Base-by-base conservation (phyloP, 768 basidiomycete species). In the Chalciporus piperatus region DNA sequence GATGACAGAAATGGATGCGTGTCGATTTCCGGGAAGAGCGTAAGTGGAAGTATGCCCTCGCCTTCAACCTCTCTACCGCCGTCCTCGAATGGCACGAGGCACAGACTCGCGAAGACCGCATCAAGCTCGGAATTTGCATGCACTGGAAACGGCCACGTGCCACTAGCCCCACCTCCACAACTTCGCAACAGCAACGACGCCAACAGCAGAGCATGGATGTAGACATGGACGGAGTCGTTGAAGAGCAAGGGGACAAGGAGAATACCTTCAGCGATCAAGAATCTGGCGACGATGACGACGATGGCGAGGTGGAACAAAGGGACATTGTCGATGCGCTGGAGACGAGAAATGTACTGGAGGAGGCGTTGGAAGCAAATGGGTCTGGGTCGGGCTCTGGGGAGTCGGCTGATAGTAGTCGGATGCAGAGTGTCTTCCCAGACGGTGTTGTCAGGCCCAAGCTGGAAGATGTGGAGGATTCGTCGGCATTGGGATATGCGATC, bases 1-100 rank as follows among this genome's bases (percentile, higher is more conserved):
- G 14, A 49, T 19, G 35, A 45, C 58, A 94, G 95, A 92, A 88
- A 81, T 99, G 97, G 97, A 87, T 99, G 82, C 88, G 92, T 23
- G 81, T 82, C 33, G 97, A 99, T 66, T 98, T 97, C 59, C 84
- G 90, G 17, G 95, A 98, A 69, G 97, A 99, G 64, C 78, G 90
- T 37, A 83, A 80, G 60, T 98, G 94, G 94, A 98, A 98, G 68
- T 72, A 88, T 39, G 85, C 86, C 2, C 65, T 91, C 23, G 96
- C 97, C 0, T 87, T 85, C 64, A 85, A 85, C 52, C 68, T 99
- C 25, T 88, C 92, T 1, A 83, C 82, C 27, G 81, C 90, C 22
- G 87, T 93, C 19, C 78, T 90, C 7, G 87, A 92, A 59, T 99
- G 93, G 92, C 92, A 96, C 65, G 76, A 80, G 46, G 84, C 87